phyloP scores from a whole-genome alignment of 352 stramenopile genomes.

The Phytopythium kandeliae region DNA sequence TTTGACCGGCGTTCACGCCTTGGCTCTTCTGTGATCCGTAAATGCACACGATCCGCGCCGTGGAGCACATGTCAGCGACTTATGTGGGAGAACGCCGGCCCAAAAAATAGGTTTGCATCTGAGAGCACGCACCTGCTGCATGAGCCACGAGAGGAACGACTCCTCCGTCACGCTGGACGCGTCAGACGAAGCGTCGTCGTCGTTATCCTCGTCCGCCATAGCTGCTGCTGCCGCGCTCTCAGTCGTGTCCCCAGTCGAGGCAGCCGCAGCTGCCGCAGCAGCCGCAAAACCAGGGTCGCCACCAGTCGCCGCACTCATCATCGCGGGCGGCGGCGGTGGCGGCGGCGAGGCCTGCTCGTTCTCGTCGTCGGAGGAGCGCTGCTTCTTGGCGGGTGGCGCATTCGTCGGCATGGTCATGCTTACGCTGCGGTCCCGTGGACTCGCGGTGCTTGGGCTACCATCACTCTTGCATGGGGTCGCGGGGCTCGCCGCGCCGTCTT shows the following conservation, averaged over 20 bases:
- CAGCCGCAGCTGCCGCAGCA: not conserved
- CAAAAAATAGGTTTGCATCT: too few species aligned
- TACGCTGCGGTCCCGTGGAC: conserved; percentile 51
- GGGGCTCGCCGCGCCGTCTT: not conserved
- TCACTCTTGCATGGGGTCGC: conserved; percentile 1
- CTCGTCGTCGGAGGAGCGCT: conserved; percentile 73
- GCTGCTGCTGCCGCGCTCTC: not conserved
- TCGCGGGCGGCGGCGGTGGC: not conserved
- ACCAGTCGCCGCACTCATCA: not conserved
- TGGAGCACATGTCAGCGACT: too few species aligned
- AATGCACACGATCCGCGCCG: not conserved
- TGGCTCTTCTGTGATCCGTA: conserved; percentile 40
- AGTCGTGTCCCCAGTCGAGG: conserved; percentile 7
- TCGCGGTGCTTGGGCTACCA: conserved; percentile 14
- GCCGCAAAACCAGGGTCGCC: too few species aligned
- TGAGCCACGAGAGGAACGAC: conserved; percentile 73
- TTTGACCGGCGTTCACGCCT: conserved; percentile 51
- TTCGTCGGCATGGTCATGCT: conserved; percentile 61
- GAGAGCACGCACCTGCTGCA: conserved; percentile 46
- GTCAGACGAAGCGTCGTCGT: conserved; percentile 22
- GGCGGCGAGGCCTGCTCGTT: conserved; percentile 33
- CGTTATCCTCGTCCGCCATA: conserved; percentile 4
- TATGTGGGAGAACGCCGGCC: too few species aligned
- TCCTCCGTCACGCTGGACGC: conserved; percentile 58
- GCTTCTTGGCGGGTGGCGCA: conserved; percentile 70